Conservation (phyloP, 495 filamentous ascomycete species). For the Cercophora samala region DNA sequence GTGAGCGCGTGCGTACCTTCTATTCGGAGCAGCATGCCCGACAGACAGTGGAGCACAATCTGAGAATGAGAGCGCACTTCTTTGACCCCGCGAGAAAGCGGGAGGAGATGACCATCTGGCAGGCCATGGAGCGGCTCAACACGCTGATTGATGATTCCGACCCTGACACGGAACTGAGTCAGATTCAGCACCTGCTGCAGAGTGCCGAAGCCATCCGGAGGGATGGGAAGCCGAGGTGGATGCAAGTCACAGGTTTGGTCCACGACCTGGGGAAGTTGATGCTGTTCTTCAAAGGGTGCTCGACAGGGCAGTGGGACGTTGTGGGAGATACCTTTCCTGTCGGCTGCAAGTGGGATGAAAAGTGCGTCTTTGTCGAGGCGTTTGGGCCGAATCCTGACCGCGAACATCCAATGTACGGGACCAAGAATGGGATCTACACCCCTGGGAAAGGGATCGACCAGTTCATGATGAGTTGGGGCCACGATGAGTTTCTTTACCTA, state of each 20-base stretch:
- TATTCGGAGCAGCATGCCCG: constrained; percentile 81
- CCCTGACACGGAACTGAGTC: constrained; percentile 75
- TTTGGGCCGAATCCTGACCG: constrained; percentile 71
- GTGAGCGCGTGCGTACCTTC: constrained; percentile 76
- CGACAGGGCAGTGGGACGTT: constrained; percentile 85
- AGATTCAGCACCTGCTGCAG: constrained; percentile 86
- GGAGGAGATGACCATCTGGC: constrained; percentile 78
- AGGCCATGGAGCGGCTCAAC: constrained; percentile 87
- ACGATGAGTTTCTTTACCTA: constrained; percentile 89
- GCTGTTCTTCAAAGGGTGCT: constrained; percentile 75
- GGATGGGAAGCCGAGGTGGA: constrained; percentile 88
- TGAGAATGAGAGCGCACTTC: constrained; percentile 69
- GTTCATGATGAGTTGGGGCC: constrained; percentile 86
- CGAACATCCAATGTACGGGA: constrained; percentile 62
- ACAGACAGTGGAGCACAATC: constrained; percentile 82
- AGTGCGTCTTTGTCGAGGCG: constrained; percentile 73
- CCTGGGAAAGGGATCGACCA: constrained; percentile 75
- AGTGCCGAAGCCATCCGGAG: constrained; percentile 81
- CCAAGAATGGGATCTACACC: constrained; percentile 72
- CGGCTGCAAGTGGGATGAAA: constrained; percentile 73
- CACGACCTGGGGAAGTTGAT: constrained; percentile 88
- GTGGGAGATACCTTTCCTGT: constrained; percentile 91
- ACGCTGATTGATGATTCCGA: constrained; percentile 84
- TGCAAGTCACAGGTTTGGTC: constrained; percentile 85
- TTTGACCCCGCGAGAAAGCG: constrained; percentile 55